Evolutionary conservation across 1,139 yeast species (phyloP), one percentile per base, ranked within the genome.

Genomic region (Candida freyschussii): DNA sequence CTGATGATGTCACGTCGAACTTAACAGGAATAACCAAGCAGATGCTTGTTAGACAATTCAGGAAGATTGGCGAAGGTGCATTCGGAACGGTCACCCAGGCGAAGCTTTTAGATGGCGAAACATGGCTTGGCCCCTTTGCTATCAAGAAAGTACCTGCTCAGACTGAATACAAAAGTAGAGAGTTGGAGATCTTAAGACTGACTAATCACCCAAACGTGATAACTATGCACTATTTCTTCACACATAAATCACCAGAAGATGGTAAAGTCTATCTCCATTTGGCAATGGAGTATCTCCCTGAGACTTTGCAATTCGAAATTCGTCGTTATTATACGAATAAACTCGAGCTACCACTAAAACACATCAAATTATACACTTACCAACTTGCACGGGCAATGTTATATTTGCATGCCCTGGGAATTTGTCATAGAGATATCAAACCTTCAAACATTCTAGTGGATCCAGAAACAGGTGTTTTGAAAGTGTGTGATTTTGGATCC

Each of bases 241-340:
- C 80, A 39, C 78, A 74, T 39, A 66, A 69, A 44, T 62, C 75
- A 6, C 69, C 70, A 24, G 65, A 65, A 38, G 82, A 78, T 53
- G 72, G 73, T 41, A 75, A 77, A 49, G 56, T 81, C 26, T 82
- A 81, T 56, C 89, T 80, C 54, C 84, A 81, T 61, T 63, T 82
- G 49, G 91, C 84, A 18, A 82, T 82, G 93, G 93, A 82, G 59
- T 80, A 89, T 48, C 64, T 82, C 38, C 91, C 91, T n/a, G 79
- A 81, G 27, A 82, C 83, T 40, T 65, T 82, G 43, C 91, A 82
- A 54, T 60, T 69, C 32, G 93, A 82, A 57, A 81, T 82, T 48
- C 78, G 79, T 48, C 72, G 78, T 49, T 81, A 77, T 55, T 72
- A 79, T 51, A 69, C 71, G 39, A 69, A 75, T 43, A 75, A 76